Conservation (phyloP, 2,329 filamentous ascomycete species). For the Pestalotiopsis sp. region DNA sequence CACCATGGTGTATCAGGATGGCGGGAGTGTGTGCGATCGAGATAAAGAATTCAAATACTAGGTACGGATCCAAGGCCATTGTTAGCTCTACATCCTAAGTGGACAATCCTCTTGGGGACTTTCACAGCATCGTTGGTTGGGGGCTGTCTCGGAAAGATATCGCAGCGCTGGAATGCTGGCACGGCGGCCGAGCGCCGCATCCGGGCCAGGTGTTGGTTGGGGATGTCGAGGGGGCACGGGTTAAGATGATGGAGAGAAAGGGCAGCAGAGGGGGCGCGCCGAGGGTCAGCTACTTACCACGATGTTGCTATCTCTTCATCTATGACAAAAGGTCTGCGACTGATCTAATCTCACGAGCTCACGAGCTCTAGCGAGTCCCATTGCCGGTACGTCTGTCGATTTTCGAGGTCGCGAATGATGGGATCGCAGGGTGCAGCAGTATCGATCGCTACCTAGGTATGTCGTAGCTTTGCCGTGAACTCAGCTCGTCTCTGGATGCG, state of each 20-base stretch:
- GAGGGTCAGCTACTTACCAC: not conserved
- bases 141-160: not conserved
- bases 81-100: not conserved
- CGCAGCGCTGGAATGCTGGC: not conserved
- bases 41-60: not conserved
- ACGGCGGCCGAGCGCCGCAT: not conserved
- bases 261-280: not conserved
- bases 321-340: slow-evolving; percentile 1
- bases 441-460: not conserved
- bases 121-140: not conserved
- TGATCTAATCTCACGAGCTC: slow-evolving; percentile 3
- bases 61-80: not conserved
- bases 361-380: slow-evolving; percentile 8
- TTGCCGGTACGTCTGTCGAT: not conserved
- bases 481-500: not conserved
- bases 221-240: not conserved
- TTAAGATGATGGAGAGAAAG: not conserved
- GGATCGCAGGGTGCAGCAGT: not conserved
- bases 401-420: not conserved
- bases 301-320: not conserved
- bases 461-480: not conserved
- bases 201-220: not conserved
- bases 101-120: not conserved
- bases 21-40: not conserved
- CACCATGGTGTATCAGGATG: slow-evolving; percentile 27